Conservation (phyloP, 495 filamentous ascomycete species). For the Penicillium riverlandense region DNA sequence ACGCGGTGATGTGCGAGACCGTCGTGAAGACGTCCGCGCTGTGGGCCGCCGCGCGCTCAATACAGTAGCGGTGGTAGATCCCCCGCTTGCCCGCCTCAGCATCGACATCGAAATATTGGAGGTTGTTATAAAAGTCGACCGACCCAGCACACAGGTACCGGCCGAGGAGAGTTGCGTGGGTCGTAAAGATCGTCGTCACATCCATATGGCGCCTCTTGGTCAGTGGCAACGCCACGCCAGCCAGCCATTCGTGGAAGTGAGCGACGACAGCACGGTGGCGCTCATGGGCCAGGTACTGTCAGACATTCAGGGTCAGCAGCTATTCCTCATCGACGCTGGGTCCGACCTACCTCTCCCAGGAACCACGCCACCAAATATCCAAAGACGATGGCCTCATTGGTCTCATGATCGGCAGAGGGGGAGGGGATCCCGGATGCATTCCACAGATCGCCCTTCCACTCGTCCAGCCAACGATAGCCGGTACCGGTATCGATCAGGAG, state of each 20-base stretch:
- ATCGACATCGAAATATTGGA: constrained; percentile 95
- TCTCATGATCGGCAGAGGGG: constrained; percentile 86
- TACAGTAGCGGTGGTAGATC: constrained; percentile 98
- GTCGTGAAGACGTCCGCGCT: constrained; percentile 95
- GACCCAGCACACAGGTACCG: constrained; percentile 95
- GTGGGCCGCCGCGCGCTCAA: constrained; percentile 89
- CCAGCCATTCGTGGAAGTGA: constrained; percentile 98
- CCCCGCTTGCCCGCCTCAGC: constrained; percentile 95
- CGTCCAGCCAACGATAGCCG: constrained; percentile 82
- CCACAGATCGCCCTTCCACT: constrained; percentile 98
- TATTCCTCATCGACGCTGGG: no score
- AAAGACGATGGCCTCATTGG: constrained; percentile 96
- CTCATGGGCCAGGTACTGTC: constrained; percentile 87
- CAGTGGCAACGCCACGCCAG: constrained; percentile 90
- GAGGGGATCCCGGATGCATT: constrained; percentile 85
- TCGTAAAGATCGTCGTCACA: constrained; percentile 97
- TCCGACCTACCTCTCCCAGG: constrained; percentile 73
- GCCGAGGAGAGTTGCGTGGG: constrained; percentile 89
- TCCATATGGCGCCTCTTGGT: constrained; percentile 92
- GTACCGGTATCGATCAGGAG: constrained; percentile 92
- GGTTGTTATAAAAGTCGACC: constrained; percentile 98
- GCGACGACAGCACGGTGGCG: constrained; percentile 84
- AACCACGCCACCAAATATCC: constrained; percentile 98
- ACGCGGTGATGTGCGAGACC: constrained; percentile 96
- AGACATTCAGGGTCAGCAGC: background rate